Percentiles rank a stretch among this genome's conserved stretches.
phyloP scores from a whole-genome alignment of 257 asterid genomes.

The Solanum sitiens region DNA sequence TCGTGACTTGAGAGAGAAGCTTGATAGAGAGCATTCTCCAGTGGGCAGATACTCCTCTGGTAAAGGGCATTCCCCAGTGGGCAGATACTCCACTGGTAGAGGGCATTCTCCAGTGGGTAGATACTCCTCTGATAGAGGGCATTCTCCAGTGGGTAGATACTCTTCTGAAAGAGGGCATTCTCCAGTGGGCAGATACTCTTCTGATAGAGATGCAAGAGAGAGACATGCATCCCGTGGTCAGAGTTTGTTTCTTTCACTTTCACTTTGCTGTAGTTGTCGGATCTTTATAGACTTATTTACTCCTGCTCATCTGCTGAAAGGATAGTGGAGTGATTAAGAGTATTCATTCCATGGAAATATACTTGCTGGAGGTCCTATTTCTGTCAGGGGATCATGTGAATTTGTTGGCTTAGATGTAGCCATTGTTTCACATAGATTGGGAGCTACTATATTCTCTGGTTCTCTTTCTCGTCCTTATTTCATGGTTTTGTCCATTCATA shows the following conservation, averaged over 20 bases:
- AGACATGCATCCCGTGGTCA: constrained; percentile 70
- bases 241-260: constrained; percentile 7
- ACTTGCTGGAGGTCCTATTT: not conserved
- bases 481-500: not conserved
- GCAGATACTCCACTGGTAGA: constrained; percentile 28
- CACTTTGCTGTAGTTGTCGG: not conserved
- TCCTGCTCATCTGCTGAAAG: not conserved
- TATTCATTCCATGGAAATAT: not conserved
- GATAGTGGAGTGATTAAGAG: not conserved
- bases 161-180: constrained; percentile 51
- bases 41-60: constrained; percentile 27
- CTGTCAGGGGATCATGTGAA: not conserved
- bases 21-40: constrained; percentile 65
- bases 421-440: not conserved
- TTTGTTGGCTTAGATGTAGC: not conserved
- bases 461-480: not conserved
- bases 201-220: constrained; percentile 31
- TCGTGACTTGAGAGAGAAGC: constrained; percentile 79
- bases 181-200: constrained; percentile 44
- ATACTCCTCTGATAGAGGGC: constrained; percentile 38
- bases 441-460: not conserved
- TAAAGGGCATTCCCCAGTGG: constrained; percentile 57
- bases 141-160: constrained; percentile 49
- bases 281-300: not conserved
- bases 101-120: constrained; percentile 61